phyloP scores from a whole-genome alignment of 805 yeast genomes.

The Millerozyma miso region DNA sequence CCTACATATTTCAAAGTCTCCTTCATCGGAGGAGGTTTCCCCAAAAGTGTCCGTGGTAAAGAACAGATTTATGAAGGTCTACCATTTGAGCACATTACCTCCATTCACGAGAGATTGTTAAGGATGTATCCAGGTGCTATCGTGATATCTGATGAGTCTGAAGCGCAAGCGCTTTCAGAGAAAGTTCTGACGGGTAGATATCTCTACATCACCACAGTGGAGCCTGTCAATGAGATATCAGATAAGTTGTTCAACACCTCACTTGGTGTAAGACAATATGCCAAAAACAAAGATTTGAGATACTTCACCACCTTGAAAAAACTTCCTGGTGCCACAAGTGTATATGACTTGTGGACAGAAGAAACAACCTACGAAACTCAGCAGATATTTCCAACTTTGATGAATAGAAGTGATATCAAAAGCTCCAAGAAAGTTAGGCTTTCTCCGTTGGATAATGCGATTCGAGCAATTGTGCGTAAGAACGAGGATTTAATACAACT shows the following conservation, averaged over 20 bases:
- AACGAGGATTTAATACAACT: constrained; percentile 68
- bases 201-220: constrained; percentile 67
- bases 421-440: constrained; percentile 45
- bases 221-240: constrained; percentile 56
- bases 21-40: constrained; percentile 83
- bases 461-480: constrained; percentile 60
- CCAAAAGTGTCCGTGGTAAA: constrained; percentile 67
- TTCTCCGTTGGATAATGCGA: constrained; percentile 84
- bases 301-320: constrained; percentile 67
- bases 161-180: constrained; percentile 47
- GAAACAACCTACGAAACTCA: constrained; percentile 74
- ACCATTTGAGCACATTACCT: constrained; percentile 82
- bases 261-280: constrained; percentile 66
- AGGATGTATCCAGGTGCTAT: constrained; percentile 79
- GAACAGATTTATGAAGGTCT: constrained; percentile 81
- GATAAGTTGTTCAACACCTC: constrained; percentile 44
- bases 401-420: constrained; percentile 76
- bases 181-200: constrained; percentile 66
- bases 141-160: constrained; percentile 56
- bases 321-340: constrained; percentile 67
- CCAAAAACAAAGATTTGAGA: constrained; percentile 68
- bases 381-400: constrained; percentile 79
- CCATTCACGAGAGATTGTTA: constrained; percentile 72
- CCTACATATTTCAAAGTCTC: constrained; percentile 78
- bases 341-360: constrained; percentile 82